Evolutionary conservation across 2,329 filamentous ascomycete species (phyloP), one percentile per base, ranked within the genome.

Genomic region (Penicillium sp.): DNA sequence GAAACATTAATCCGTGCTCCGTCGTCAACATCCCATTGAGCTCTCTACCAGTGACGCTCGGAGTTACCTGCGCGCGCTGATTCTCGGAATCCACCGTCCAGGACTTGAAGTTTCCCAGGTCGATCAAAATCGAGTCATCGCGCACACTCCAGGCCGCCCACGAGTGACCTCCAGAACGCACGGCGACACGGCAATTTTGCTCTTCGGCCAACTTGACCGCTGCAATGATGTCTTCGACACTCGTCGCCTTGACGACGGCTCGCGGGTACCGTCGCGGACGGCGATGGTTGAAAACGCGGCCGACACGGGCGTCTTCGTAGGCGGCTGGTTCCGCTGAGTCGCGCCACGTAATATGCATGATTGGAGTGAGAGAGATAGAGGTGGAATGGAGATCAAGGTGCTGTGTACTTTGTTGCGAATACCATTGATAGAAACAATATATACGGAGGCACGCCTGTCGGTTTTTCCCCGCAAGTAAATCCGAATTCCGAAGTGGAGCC

Each of bases 131-230:
- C 0, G 82, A 81, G 62, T 81, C 74, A 13, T 83, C 79, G 17
- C 81, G 75, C 0, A 84, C 77, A 61, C 79, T 82, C 82, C 82
- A 84, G 0, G 77, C 82, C 0, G 82, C 80, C 79, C 80, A 84
- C 0, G 69, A 70, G 26, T 85, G 83, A 0, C 83, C 83, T 5
- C 83, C 83, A 7, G 80, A 81, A 3, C 82, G 77, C 4, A 84
- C 76, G 1, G 81, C 82, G 1, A 84, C 72, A 3, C 79, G 75
- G 62, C 70, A 75, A 7, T 72, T 66, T 7, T 69, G 56, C 30
- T 74, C 55, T 1, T 64, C 71, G 1, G 81, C 81, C 7, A 83
- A 69, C 29, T 70, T 65, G 1, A 82, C 77, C 0, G 77, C 76
- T 44, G 72, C 65, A 1, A 76, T 59, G 2, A 83, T 69, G 57